A percentile compares a stretch with the other conserved stretches of the same genome.
phyloP scores from a whole-genome alignment of 2,329 filamentous ascomycete species.

The Tolypocladium guangdongense region DNA sequence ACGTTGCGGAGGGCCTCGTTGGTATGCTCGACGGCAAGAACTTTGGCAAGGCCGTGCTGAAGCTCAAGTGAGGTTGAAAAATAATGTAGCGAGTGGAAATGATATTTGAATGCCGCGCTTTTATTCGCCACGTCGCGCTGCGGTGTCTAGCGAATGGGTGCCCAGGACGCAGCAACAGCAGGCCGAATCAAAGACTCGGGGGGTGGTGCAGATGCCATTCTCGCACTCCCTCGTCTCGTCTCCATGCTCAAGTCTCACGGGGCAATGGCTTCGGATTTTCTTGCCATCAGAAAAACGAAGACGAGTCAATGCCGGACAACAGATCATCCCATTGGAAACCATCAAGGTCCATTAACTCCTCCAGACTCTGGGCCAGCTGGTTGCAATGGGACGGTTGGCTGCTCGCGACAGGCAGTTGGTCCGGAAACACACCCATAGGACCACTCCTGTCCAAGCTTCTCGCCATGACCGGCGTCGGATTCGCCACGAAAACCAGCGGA shows the following conservation, averaged over 20 bases:
- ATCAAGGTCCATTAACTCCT: background rate
- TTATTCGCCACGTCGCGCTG: too few species aligned
- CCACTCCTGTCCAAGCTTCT: background rate
- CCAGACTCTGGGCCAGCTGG: background rate
- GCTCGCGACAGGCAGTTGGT: background rate
- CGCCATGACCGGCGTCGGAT: background rate
- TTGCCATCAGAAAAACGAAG: background rate
- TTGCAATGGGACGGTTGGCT: background rate
- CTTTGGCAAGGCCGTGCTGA: constrained; percentile 76
- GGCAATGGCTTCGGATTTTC: background rate
- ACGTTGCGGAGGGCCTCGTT: constrained; percentile 62
- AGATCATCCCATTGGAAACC: background rate
- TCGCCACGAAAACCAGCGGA: background rate
- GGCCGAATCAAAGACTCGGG: too few species aligned
- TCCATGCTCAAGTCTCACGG: background rate
- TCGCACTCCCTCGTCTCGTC: too few species aligned
- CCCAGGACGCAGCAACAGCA: too few species aligned
- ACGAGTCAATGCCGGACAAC: background rate
- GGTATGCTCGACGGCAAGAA: constrained; percentile 70
- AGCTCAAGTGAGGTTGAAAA: constrained; percentile 27
- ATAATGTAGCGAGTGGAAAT: constrained; percentile 11
- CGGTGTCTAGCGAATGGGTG: too few species aligned
- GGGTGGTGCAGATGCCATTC: too few species aligned
- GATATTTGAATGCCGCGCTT: too few species aligned
- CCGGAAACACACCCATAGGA: background rate